Percentiles rank a stretch among this genome's conserved stretches.
phyloP scores from a whole-genome alignment of 805 yeast species.

The Monosporozyma unispora region DNA sequence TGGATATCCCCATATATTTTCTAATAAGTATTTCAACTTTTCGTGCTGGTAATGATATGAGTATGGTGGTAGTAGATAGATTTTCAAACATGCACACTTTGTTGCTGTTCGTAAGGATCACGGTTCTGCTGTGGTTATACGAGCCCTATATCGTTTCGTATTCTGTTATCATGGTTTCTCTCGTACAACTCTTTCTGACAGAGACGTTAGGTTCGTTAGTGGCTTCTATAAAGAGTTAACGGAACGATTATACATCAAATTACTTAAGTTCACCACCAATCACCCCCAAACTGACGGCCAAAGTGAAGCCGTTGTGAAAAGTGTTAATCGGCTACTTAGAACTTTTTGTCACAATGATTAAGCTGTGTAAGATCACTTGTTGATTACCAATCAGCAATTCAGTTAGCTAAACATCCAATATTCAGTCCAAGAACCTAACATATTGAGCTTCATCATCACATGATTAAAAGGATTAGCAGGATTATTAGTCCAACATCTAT shows the following conservation, averaged over 20 bases:
- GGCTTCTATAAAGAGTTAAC: constrained; percentile 3
- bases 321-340: too few relatives aligned
- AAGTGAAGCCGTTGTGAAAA: too few relatives aligned
- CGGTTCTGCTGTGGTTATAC: constrained; percentile 8
- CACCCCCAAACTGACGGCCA: too few relatives aligned
- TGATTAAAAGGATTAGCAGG: too few relatives aligned
- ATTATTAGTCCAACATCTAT: too few relatives aligned
- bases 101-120: constrained; percentile 6
- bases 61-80: constrained; percentile 12
- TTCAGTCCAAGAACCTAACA: constrained; percentile 9
- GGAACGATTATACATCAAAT: constrained; percentile 1
- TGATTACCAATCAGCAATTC: constrained; percentile 6
- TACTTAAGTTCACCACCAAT: constrained; percentile 1
- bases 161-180: constrained; percentile 14
- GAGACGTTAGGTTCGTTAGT: constrained; percentile 4
- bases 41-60: constrained; percentile 3
- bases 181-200: constrained; percentile 3
- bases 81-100: constrained; percentile 14
- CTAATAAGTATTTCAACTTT: constrained; percentile 9
- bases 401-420: constrained; percentile 4
- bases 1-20: constrained; percentile 14
- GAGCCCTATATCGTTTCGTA: constrained; percentile 6
- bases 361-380: too few relatives aligned
- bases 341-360: too few relatives aligned
- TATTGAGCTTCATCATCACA: constrained; percentile 5